Base-by-base conservation (phyloP, 202 grass and related monocot species). In the Cymbopogon flexuosus region DNA sequence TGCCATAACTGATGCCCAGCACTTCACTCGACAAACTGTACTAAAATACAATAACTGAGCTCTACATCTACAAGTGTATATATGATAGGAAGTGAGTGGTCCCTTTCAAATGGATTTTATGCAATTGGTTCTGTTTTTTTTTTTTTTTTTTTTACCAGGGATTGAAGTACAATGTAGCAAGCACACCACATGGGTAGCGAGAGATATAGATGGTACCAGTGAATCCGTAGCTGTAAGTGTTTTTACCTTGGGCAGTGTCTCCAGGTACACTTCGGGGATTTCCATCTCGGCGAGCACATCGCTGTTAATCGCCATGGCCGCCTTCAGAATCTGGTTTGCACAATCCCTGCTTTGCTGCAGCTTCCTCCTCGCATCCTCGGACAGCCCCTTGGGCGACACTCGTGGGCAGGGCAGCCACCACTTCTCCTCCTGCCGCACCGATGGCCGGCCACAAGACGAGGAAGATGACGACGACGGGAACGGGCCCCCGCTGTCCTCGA, bases 331-430 rank as follows among this genome's bases (percentile, higher is more conserved):
- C 90, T 98, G 96, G 83, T 95, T 98, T 0, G 87, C 90, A 39
- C 92, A 95, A 79, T 98, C 96, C 82, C 92, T 88, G 66, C 92
- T 93, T 51, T 98, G 92, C 60, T 98, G 92, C 78, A 98, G 66
- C 73, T 91, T 95, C 84, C 89, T 95, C 89, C 92, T 81, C 7
- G 87, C 76, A 33, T 84, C 96, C 73, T 95, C 92, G 0, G 96
- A 89, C 5, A 96, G 71, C 12, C 96, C 96, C 72, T 90, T 99
- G 68, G 90, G 80, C 7, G 90, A 88, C 37, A 99, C 96, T 14
- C 92, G 76, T 2, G 96, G 96, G 84, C 88, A 99, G 0, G 96
- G 96, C 77, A 99, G 72, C 96, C 96, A 99, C 96, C 96, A 99
- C 78, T 99, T 99, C 10, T 99, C 96, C 78, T 99, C 96, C 86